phyloP scores from a whole-genome alignment of 371 early-diverging fungal genomes.

The Batkoa obscura region DNA sequence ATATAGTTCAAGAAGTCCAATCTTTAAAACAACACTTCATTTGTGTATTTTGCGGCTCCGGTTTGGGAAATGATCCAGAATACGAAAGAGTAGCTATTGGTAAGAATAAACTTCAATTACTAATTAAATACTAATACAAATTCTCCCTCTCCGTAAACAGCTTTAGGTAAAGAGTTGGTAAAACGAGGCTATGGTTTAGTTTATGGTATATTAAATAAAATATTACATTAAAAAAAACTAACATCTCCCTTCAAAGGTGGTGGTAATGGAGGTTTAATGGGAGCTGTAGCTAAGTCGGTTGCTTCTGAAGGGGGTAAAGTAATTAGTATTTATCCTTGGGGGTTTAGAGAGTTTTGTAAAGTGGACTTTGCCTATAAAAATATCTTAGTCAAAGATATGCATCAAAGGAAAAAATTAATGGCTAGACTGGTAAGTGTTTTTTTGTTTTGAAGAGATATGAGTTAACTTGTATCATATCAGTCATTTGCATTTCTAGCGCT shows the following conservation, averaged over 20 bases:
- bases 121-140: neutral
- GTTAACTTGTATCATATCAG: conserved; percentile 6
- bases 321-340: neutral
- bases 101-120: neutral
- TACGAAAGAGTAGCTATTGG: neutral
- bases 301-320: neutral
- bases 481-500: conserved; percentile 60
- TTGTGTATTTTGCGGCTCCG: conserved; percentile 4
- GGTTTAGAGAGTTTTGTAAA: neutral
- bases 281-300: neutral
- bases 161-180: neutral
- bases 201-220: neutral
- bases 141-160: neutral
- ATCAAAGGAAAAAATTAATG: conserved; percentile 60
- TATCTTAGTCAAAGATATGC: conserved; percentile 62
- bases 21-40: no score
- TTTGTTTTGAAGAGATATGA: neutral
- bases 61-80: neutral
- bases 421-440: conserved; percentile 12
- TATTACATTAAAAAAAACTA: neutral
- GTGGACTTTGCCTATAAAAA: conserved; percentile 16
- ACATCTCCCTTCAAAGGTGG: neutral
- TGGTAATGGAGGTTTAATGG: conserved; percentile 6
- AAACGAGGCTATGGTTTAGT: neutral
- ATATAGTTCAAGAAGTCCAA: no score